Evolutionary conservation across 2,329 filamentous ascomycete genomes (phyloP).

Genomic region (Phyllosticta citriasiana): DNA sequence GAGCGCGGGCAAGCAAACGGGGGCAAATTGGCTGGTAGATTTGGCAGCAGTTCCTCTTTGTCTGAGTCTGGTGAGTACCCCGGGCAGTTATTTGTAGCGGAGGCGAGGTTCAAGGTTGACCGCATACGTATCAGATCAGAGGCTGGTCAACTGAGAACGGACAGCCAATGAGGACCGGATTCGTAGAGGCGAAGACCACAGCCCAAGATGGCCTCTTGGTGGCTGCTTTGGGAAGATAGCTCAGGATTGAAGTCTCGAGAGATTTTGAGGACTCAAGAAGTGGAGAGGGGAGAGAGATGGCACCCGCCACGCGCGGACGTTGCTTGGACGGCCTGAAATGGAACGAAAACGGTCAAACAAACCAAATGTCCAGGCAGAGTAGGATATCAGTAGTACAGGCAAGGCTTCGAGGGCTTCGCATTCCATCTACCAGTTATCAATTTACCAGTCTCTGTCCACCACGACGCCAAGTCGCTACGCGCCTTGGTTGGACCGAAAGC

Average conservation of each 20-base stretch:
- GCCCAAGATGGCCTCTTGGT: constrained; percentile 21
- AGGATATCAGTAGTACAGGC: constrained; percentile 7
- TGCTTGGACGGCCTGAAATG: constrained; percentile 11
- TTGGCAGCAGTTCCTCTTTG: constrained; percentile 25
- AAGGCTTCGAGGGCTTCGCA: constrained; percentile 9
- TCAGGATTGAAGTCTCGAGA: constrained; percentile 6
- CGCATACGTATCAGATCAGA: constrained; percentile 26
- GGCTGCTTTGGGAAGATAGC: constrained; percentile 25
- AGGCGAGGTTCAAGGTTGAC: constrained; percentile 21
- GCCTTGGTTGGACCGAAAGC: constrained; percentile 12
- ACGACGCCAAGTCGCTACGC: constrained; percentile 8
- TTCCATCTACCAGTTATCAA: constrained; percentile 10
- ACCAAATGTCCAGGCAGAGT: background rate
- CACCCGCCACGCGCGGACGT: constrained; percentile 9
- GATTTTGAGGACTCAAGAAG: constrained; percentile 6
- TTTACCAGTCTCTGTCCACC: constrained; percentile 7
- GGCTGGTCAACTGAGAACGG: constrained; percentile 27
- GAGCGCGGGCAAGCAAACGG: constrained; percentile 16
- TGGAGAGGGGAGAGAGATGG: constrained; percentile 2
- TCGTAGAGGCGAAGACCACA: constrained; percentile 23
- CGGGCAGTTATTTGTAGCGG: constrained; percentile 30
- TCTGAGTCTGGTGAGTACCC: constrained; percentile 20
- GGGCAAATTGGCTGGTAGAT: constrained; percentile 19
- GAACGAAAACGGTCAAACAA: constrained; percentile 11
- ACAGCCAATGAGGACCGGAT: constrained; percentile 29